These are phyloP conservation scores for Erysimum cheiri DNA, from an alignment of 441 rosid species.

Conservation along the genomic window DNA sequence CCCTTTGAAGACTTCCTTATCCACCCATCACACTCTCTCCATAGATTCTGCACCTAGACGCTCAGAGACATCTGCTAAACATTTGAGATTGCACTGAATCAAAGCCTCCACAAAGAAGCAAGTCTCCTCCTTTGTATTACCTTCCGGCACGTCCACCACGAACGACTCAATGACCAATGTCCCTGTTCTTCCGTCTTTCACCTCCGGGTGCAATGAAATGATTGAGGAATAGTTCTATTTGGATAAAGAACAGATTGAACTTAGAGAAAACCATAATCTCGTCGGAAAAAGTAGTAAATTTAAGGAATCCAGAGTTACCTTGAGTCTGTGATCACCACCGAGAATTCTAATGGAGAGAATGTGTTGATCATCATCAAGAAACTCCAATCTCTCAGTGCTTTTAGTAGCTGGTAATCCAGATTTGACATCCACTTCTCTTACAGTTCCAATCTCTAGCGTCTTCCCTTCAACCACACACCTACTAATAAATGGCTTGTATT, in stretches of 20 bases:
- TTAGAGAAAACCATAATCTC: background rate
- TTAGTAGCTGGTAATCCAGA: conserved; percentile 75
- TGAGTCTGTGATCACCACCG: conserved; percentile 77
- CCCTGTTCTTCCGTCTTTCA: conserved; percentile 58
- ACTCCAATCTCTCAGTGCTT: conserved; percentile 64
- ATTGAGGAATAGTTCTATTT: conserved; percentile 69
- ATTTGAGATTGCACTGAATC: conserved; percentile 66
- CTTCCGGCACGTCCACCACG: conserved; percentile 71
- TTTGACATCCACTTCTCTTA: conserved; percentile 67
- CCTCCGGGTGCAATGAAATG: conserved; percentile 64
- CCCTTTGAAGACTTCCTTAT: background rate
- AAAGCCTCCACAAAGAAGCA: conserved; percentile 67
- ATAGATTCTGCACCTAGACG: conserved; percentile 68
- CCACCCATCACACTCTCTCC: conserved; percentile 42
- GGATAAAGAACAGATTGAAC: background rate
- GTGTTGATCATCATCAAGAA: conserved; percentile 62
- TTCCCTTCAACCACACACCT: conserved; percentile 59
- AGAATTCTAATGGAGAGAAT: conserved; percentile 56
- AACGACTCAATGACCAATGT: conserved; percentile 60
- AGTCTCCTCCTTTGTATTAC: conserved; percentile 68
- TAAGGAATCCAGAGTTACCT: conserved; percentile 35
- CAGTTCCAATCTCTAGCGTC: conserved; percentile 57
- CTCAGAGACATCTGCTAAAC: conserved; percentile 66
- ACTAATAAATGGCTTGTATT: conserved; percentile 68
- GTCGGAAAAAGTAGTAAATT: background rate